A percentile compares a stretch with the other conserved stretches of the same genome.
Evolutionary conservation across 371 early-diverging fungal species (phyloP).

Genomic region (Mortierella sp.): DNA sequence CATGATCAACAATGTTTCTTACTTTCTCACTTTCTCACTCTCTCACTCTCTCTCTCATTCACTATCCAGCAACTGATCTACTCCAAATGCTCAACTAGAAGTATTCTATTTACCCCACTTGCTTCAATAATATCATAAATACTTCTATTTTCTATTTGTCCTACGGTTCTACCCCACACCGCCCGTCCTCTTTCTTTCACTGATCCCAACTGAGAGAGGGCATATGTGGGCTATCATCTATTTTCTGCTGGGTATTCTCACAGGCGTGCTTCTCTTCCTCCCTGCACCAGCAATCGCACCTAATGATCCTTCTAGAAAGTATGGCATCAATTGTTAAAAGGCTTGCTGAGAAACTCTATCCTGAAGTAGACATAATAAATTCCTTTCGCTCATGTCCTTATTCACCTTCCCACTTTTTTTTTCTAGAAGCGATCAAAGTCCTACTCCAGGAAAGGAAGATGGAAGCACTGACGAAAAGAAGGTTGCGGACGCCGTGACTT

Average conservation of each 20-base stretch:
- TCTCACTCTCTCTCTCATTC: not conserved
- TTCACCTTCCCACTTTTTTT: not conserved
- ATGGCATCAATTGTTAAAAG: not conserved
- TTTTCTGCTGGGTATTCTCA: slow-evolving; percentile 37
- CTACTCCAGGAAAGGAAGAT: not conserved
- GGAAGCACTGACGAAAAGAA: not conserved
- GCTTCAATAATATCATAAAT: not conserved
- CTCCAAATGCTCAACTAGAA: not conserved
- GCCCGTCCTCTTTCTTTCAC: not conserved
- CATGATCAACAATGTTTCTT: not conserved
- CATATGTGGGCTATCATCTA: slow-evolving; percentile 30
- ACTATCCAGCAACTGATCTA: not conserved
- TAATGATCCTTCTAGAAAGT: not conserved
- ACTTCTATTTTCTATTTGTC: not conserved
- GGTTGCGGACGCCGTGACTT: not conserved
- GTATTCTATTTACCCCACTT: not conserved
- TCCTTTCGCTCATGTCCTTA: not conserved
- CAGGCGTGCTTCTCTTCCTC: slow-evolving; percentile 26
- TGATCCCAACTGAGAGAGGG: not conserved
- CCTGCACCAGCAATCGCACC: not conserved
- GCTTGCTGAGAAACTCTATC: not conserved
- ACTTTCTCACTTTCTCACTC: slow-evolving; percentile 2
- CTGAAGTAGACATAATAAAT: not conserved
- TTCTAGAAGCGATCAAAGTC: not conserved
- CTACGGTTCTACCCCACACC: not conserved